Evolutionary conservation across 495 filamentous ascomycete species (phyloP), one percentile per base, ranked within the genome.

Genomic region (Penicillium coprophilum): DNA sequence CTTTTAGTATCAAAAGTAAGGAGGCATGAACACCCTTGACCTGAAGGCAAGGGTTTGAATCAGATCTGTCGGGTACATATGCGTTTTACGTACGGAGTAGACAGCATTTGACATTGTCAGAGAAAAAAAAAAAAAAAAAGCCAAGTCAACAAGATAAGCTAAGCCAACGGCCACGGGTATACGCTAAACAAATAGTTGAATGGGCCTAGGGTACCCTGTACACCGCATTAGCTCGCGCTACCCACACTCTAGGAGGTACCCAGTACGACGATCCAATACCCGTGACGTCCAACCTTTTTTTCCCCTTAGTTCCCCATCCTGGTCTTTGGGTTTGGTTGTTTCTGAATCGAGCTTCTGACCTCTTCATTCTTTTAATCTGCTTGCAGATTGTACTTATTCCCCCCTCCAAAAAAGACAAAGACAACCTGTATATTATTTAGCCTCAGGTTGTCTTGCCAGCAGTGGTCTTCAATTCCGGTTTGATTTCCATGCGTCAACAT

Each of bases 401-500:
- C n/a, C n/a, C n/a, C n/a, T n/a, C 6, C 0, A 40, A 17, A 46
- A 45, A 31, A 39, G 27, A 24, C 24, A 44, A 51, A 40, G 39
- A 50, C 54, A 53, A 46, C 39, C 38, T 46, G 55, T 49, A 49
- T 53, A 50, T 45, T 53, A 28, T 41, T 52, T 52, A 10, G 36
- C n/a, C 40, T 54, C 55, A 65, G 66, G 61, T 64, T 54, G 32
- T 49, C 63, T 62, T 67, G 67, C 61, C 60, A 67, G 61, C 67
- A 57, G 48, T 69, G 58, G 46, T 66, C 54, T 56, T 60, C 59
- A 55, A 55, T 58, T 59, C 55, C 61, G 45, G 58, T 68, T 68
- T 62, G 63, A 71, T 68, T 75, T 76, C 72, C 76, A 77, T 77
- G 76, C 74, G 73, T 77, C 75, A 76, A 69, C 67, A 79, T 79